Base-by-base conservation (phyloP, 345 rosid genomes). In the Citrus sinensis region DNA sequence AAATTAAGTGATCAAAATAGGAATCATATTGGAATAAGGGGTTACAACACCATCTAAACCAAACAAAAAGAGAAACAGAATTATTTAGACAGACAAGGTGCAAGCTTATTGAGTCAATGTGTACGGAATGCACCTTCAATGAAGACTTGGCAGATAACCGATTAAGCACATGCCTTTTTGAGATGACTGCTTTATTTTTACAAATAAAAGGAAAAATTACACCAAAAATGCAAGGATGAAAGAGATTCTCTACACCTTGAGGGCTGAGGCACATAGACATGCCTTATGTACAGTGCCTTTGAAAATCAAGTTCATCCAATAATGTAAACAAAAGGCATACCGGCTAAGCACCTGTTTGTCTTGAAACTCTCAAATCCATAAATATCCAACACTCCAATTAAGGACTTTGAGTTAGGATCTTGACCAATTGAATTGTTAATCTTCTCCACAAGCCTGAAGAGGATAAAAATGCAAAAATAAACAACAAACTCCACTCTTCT, bases 291-390 rank as follows among this genome's bases (percentile, higher is more conserved):
- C 37, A 39, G 56, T 74, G 80, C 83, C 71, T 77, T 73, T 22
- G 20, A 16, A 79, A 83, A 80, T 90, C 83, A 80, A 73, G 81
- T 73, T 85, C 75, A 76, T 54, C 65, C 85, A 78, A 79, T 74
- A 75, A 79, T 62, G 80, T 79, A 79, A 81, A 86, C 85, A 71
- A 89, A 83, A 86, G 87, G 94, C 91, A 86, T 91, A 89, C 91
- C 89, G 71, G 87, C 87, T 80, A 90, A 89, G 96, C 94, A 96
- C 99, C 99, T 96, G 93, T 96, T 96, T 86, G 97, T 94, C 92
- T 96, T 92, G 95, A 96, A 96, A 92, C 98, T 96, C 91, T 96
- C 99, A 82, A 96, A 96, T 80, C 99, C 99, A 88, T 96, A 96
- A 58, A 96, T 96, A 92, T 96, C 99, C 82, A 96, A 91, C 81